Conservation (phyloP, 1,284 basidiomycete species). For the Pisolithus thermaeus region DNA sequence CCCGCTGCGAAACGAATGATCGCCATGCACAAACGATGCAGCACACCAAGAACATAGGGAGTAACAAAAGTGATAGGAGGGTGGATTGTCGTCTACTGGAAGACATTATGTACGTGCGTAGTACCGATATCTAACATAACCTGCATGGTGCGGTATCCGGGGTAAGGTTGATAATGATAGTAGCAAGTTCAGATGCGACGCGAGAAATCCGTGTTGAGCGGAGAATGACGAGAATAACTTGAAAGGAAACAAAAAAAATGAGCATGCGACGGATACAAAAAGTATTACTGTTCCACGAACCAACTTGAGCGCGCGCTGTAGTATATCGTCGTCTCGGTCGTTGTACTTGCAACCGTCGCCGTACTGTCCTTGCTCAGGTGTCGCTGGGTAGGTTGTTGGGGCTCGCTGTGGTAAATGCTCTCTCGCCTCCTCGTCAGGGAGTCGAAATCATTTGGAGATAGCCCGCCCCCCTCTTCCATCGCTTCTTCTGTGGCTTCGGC, state of each 20-base stretch:
- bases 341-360: conserved; percentile 14
- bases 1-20: no score
- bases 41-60: no score
- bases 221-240: not conserved
- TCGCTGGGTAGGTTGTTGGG: conserved; percentile 6
- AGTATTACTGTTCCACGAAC: conserved; percentile 1
- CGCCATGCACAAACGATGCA: no score
- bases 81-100: no score
- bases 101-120: no score
- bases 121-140: no score
- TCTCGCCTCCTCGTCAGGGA: conserved; percentile 8
- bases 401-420: conserved; percentile 11
- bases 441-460: not conserved
- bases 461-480: not conserved
- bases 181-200: no score
- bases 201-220: not conserved
- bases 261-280: not conserved
- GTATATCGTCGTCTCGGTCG: conserved; percentile 20
- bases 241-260: not conserved
- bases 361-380: conserved; percentile 25
- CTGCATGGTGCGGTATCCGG: no score
- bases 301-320: conserved; percentile 29
- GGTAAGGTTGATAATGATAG: no score
- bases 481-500: not conserved
- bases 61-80: no score